Conservation (phyloP, 805 yeast genomes). For the Kodamaea neixiangensis region DNA sequence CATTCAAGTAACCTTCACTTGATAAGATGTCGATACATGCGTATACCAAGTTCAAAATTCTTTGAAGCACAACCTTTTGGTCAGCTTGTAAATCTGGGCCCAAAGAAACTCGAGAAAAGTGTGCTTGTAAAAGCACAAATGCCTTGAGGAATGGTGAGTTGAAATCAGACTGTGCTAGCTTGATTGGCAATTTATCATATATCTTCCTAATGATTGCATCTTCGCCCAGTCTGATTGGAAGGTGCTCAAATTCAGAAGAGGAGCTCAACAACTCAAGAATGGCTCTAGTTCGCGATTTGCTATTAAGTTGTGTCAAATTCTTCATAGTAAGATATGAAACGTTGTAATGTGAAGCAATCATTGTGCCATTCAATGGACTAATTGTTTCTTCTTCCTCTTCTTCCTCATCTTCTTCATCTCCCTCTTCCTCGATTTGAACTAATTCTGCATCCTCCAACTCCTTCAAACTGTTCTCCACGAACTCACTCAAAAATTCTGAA, state of each 20-base stretch:
- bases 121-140: constrained; percentile 76
- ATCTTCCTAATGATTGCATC: constrained; percentile 47
- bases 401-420: constrained; percentile 39
- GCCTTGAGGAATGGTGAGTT: constrained; percentile 67
- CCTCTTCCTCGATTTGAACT: constrained; percentile 55
- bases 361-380: constrained; percentile 65
- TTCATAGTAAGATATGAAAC: constrained; percentile 69
- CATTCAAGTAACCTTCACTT: constrained; percentile 76
- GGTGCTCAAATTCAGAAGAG: constrained; percentile 67
- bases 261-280: constrained; percentile 65
- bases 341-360: constrained; percentile 74
- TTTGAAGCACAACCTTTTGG: constrained; percentile 51
- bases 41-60: constrained; percentile 52
- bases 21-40: constrained; percentile 77
- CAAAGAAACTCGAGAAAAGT: constrained; percentile 65
- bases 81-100: constrained; percentile 63
- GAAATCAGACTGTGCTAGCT: constrained; percentile 39
- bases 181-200: constrained; percentile 64
- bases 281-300: constrained; percentile 57
- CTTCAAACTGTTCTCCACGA: constrained; percentile 68
- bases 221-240: constrained; percentile 68
- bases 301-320: constrained; percentile 54
- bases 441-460: constrained; percentile 64
- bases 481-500: constrained; percentile 80
- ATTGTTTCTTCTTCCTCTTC: constrained; percentile 43